phyloP scores from a whole-genome alignment of 2,329 filamentous ascomycete genomes.

The Nemania sp. region DNA sequence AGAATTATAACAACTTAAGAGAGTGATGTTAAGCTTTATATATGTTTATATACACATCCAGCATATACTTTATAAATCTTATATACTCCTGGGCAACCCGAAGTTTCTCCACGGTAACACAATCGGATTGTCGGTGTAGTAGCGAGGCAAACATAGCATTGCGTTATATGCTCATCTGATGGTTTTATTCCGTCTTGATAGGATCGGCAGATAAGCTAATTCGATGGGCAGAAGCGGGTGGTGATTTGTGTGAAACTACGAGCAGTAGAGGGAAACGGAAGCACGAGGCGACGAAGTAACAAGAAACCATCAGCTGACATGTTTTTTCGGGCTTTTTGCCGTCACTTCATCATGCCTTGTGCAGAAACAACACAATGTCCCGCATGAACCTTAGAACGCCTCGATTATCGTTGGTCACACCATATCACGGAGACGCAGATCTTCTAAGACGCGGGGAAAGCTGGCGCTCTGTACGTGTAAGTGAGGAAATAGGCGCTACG shows the following conservation, averaged over 20 bases:
- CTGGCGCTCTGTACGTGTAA: slow-evolving; percentile 8
- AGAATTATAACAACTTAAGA: too few relatives aligned
- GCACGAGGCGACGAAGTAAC: slow-evolving; percentile 13
- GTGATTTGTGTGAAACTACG: slow-evolving; percentile 21
- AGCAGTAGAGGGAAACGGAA: neutral
- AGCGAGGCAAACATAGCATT: slow-evolving; percentile 13
- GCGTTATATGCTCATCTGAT: slow-evolving; percentile 9
- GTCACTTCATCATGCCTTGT: slow-evolving; percentile 16
- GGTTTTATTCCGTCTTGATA: slow-evolving; percentile 7
- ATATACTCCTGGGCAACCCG: too few relatives aligned
- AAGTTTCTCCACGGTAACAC: neutral
- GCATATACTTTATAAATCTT: too few relatives aligned
- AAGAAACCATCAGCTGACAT: slow-evolving; percentile 21
- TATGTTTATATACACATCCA: too few relatives aligned
- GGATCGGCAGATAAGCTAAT: slow-evolving; percentile 5
- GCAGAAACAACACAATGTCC: slow-evolving; percentile 13
- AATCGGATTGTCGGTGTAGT: neutral
- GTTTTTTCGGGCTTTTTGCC: neutral
- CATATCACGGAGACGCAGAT: slow-evolving; percentile 30
- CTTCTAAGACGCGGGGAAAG: slow-evolving; percentile 15
- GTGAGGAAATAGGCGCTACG: slow-evolving; percentile 11
- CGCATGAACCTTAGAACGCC: slow-evolving; percentile 23
- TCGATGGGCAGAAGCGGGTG: neutral
- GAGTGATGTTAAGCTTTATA: too few relatives aligned
- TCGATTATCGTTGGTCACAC: slow-evolving; percentile 23